Conservation (phyloP, 352 stramenopile genomes). For the Pythium apleroticum region DNA sequence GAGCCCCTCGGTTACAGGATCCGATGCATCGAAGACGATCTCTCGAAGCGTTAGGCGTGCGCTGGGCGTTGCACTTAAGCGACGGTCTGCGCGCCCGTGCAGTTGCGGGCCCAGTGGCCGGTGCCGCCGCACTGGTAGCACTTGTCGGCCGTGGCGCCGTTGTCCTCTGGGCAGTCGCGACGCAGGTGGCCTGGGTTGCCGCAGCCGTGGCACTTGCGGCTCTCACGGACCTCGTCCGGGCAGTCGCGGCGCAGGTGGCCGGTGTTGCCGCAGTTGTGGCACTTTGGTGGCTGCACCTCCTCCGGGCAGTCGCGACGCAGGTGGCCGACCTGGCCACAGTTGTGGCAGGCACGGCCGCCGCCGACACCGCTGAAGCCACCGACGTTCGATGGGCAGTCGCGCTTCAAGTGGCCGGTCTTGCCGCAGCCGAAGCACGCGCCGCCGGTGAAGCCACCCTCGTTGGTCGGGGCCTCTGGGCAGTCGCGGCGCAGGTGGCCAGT, state of each 20-base stretch:
- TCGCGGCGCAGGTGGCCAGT: conserved; percentile 71
- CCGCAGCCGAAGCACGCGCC: conserved; percentile 74
- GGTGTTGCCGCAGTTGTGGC: conserved; percentile 75
- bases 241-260: conserved; percentile 76
- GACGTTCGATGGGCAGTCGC: conserved; percentile 59
- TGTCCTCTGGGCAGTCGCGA: conserved; percentile 82
- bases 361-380: conserved; percentile 18
- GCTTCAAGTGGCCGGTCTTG: conserved; percentile 81
- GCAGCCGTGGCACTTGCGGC: conserved; percentile 77
- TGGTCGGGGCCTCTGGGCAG: conserved; percentile 58
- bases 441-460: conserved; percentile 36
- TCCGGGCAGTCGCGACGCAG: conserved; percentile 79
- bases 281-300: conserved; percentile 71
- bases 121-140: conserved; percentile 82
- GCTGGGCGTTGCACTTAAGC: conserved; percentile 35
- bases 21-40: neutral
- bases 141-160: conserved; percentile 64
- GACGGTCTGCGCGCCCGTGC: conserved; percentile 42
- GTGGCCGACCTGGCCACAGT: conserved; percentile 78
- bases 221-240: conserved; percentile 63
- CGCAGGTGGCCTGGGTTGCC: conserved; percentile 66
- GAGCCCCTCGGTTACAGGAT: neutral
- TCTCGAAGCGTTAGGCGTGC: neutral
- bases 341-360: conserved; percentile 73
- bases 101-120: conserved; percentile 82